Percentiles rank a stretch among this genome's conserved stretches.
Conservation (phyloP, 192 early-diverging fungal genomes). For the Backusella circina region DNA sequence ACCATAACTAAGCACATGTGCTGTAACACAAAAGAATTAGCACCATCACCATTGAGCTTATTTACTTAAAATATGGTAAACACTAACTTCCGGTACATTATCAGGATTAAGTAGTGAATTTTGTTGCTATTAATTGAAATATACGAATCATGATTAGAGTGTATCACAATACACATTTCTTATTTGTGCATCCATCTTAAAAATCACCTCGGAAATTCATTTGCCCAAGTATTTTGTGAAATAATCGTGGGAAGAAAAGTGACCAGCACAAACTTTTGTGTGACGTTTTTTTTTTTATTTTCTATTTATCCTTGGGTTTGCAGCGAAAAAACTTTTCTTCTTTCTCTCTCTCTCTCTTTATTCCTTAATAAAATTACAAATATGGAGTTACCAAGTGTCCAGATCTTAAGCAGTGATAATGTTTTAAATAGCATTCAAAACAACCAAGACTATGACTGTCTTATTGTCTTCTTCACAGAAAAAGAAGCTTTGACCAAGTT, state of each 20-base stretch:
- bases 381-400: conserved; percentile 11
- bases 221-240: not conserved
- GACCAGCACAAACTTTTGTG: not conserved
- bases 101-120: no score
- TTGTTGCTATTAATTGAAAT: no score
- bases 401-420: not conserved
- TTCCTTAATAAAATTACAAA: not conserved
- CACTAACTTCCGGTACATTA: no score
- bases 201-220: not conserved
- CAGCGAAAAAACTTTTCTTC: not conserved
- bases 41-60: no score
- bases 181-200: no score
- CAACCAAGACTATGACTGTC: conserved; percentile 24
- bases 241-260: not conserved
- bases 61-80: no score
- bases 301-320: not conserved
- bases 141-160: no score
- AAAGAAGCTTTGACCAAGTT: conserved; percentile 13
- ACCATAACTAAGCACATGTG: no score
- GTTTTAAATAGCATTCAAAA: not conserved
- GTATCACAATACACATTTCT: no score
- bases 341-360: not conserved
- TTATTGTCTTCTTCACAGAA: conserved; percentile 30
- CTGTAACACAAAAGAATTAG: no score
- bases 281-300: not conserved